These are phyloP conservation scores for Naematelia encephala DNA, from an alignment of 768 basidiomycete genomes.

Conservation along the genomic window DNA sequence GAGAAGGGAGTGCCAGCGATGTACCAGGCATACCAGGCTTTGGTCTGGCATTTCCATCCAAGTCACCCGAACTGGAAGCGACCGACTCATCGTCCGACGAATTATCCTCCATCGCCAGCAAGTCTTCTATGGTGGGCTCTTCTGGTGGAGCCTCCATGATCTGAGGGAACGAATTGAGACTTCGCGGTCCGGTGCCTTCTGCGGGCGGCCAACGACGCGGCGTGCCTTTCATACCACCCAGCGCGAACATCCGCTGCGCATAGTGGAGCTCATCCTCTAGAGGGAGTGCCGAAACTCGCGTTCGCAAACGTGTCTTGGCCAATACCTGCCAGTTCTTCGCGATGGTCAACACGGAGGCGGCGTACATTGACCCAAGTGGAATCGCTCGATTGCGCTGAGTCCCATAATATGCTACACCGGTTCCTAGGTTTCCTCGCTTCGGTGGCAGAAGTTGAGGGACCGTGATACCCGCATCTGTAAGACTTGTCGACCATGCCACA, in stretches of 20 bases:
- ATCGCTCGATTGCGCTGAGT: conserved; percentile 20
- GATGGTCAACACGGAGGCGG: conserved; percentile 11
- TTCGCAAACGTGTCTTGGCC: conserved; percentile 10
- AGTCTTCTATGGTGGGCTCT: neutral
- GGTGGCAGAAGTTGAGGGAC: conserved; percentile 19
- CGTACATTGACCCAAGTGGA: conserved; percentile 22
- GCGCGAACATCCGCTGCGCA: conserved; percentile 17
- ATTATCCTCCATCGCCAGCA: neutral
- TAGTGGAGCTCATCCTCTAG: conserved; percentile 14
- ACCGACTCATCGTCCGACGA: neutral
- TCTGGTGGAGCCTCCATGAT: neutral
- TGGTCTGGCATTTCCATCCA: neutral
- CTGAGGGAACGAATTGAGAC: neutral
- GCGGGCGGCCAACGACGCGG: neutral
- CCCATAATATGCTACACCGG: conserved; percentile 19
- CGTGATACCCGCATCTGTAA: conserved; percentile 23
- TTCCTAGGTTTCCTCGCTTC: conserved; percentile 13
- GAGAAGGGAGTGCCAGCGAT: neutral
- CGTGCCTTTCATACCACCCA: neutral
- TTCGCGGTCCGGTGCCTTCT: neutral
- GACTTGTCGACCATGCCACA: conserved; percentile 30
- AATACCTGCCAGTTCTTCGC: conserved; percentile 25
- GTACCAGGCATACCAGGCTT: neutral
- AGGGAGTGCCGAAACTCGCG: conserved; percentile 10
- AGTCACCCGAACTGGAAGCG: neutral